Conservation (phyloP, 2,329 filamentous ascomycete species). For the Cryphonectria nitschkei region DNA sequence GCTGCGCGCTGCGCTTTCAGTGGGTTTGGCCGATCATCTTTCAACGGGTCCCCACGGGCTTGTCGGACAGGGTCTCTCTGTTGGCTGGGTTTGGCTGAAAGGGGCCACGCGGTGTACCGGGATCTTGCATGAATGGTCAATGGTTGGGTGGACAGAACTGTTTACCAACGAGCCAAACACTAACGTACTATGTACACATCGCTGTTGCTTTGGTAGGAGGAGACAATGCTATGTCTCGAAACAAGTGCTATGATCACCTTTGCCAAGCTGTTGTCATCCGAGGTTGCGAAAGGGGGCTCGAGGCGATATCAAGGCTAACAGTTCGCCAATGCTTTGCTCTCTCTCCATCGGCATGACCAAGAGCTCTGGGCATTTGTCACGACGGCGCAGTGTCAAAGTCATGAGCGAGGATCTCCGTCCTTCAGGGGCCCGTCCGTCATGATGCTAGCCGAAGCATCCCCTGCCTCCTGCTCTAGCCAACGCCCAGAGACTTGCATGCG, state of each 20-base stretch:
- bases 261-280: neutral
- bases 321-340: neutral
- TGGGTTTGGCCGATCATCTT: constrained; percentile 6
- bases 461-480: neutral
- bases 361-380: neutral
- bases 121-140: neutral
- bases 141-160: neutral
- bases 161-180: neutral
- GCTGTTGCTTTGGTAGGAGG: neutral
- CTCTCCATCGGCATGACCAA: neutral
- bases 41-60: neutral
- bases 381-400: neutral
- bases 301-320: neutral
- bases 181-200: neutral
- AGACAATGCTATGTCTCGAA: neutral
- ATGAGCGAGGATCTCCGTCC: neutral
- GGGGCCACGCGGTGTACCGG: neutral
- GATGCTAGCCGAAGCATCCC: neutral
- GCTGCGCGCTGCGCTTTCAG: neutral
- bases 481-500: neutral
- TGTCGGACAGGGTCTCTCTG: neutral
- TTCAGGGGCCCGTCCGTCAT: neutral
- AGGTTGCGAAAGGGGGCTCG: neutral
- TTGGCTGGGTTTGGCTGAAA: neutral
- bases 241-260: neutral